Base-by-base conservation (phyloP, 2,329 filamentous ascomycete species). In the Coniella vitis region DNA sequence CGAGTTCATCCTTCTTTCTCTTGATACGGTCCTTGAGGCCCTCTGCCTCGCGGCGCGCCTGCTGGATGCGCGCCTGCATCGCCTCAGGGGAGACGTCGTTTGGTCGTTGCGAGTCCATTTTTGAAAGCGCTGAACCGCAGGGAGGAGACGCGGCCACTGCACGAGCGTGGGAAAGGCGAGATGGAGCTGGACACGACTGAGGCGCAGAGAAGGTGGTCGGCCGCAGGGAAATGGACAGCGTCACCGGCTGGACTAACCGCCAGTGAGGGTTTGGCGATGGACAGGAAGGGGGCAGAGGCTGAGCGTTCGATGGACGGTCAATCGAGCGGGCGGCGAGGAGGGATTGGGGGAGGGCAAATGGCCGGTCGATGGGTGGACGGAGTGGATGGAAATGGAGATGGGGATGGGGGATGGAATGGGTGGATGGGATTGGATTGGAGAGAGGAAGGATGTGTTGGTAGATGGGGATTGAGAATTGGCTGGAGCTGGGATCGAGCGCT, bases 1-100 rank as follows among this genome's bases (percentile, higher is more conserved):
- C 91, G 61, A 98, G 81, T 74, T 97, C 93, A 81, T 98, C 93
- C 86, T 97, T 97, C 83, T 95, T 95, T 73, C 90, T 84, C 85
- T 96, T 97, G 82, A 97, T 97, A 71, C 88, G 86, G 69, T 97
- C 91, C 79, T 97, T 97, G 61, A 97, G 76, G 47, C 87, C 90
- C 77, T 97, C 93, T 62, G 93, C 93, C 79, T 98, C 93, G 76
- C 93, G 88, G 71, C 93, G 84, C 68, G 93, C 91, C 64, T 87
- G 84, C 65, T 89, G 86, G 63, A 93, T 91, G 71, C 86, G 86
- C 73, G 90, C 86, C 79, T 97, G 91, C 83, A 96, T 95, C 69
- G 79, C 78, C 73, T 84, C 81, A 57, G 80, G 80, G 64, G 80
- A 83, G 61, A 84, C 78, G 65, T 84, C 81, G 69, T 72, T 79